phyloP scores from a whole-genome alignment of 768 basidiomycete species.

The Calocera cornea region DNA sequence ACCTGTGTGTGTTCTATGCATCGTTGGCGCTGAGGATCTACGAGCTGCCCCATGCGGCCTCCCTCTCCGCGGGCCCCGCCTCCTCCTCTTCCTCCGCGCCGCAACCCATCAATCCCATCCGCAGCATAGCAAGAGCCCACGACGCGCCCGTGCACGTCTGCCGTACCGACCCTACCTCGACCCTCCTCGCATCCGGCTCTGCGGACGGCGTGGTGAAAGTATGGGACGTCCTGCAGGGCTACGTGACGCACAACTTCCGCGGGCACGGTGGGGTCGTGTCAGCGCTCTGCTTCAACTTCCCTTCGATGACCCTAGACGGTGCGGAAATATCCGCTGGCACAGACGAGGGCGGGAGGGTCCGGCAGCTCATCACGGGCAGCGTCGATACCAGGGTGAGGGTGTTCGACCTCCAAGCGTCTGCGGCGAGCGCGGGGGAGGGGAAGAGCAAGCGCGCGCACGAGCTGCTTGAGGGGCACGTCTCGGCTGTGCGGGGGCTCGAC shows the following conservation, averaged over 20 bases:
- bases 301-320: constrained; percentile 41
- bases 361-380: constrained; percentile 81
- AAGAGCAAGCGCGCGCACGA: constrained; percentile 52
- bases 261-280: constrained; percentile 97
- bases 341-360: constrained; percentile 19
- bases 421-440: constrained; percentile 19
- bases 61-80: constrained; percentile 21
- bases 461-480: constrained; percentile 89
- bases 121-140: constrained; percentile 72
- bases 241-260: constrained; percentile 85
- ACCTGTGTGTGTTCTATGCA: constrained; percentile 68
- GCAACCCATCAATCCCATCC: constrained; percentile 47
- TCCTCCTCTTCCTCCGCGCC: constrained; percentile 24
- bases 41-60: constrained; percentile 48
- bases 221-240: constrained; percentile 80
- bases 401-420: constrained; percentile 65
- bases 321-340: constrained; percentile 29
- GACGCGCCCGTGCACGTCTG: constrained; percentile 90
- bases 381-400: constrained; percentile 87
- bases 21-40: constrained; percentile 74
- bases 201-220: constrained; percentile 96
- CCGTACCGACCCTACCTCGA: constrained; percentile 67
- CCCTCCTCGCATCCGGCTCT: constrained; percentile 87
- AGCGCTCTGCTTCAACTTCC: constrained; percentile 74
- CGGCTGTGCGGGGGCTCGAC: constrained; percentile 82